These are phyloP conservation scores for Stephanodiscus minutulus DNA, from an alignment of 108 stramenopile species.

Conservation along the genomic window DNA sequence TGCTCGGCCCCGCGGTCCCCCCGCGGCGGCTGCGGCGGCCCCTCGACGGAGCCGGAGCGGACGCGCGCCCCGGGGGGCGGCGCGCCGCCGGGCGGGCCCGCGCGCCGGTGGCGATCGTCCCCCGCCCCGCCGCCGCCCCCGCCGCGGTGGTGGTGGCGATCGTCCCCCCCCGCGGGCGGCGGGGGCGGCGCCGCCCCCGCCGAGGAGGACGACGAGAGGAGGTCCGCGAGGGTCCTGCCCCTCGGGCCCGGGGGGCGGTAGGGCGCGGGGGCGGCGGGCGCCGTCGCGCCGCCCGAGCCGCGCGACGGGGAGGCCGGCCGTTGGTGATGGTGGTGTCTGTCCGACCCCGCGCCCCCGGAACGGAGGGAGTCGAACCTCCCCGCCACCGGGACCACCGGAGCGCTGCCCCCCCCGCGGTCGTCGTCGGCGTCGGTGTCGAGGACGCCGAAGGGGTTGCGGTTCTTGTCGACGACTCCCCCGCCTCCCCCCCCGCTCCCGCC, in stretches of 20 bases:
- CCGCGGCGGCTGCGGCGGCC: no score
- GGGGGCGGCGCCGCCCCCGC: neutral
- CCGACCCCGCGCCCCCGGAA: neutral
- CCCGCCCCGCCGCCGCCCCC: neutral
- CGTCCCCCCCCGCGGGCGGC: neutral
- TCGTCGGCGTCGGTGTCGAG: slow-evolving; percentile 30
- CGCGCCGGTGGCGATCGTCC: no score
- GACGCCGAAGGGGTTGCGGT: slow-evolving; percentile 41
- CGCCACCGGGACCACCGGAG: neutral
- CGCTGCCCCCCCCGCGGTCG: neutral
- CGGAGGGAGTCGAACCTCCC: slow-evolving; percentile 18
- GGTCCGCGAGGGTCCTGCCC: neutral
- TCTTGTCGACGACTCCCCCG: slow-evolving; percentile 15
- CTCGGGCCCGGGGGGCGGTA: neutral
- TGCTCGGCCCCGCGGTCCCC: no score
- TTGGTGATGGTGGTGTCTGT: no score
- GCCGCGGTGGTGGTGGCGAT: no score
- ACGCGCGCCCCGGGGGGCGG: slow-evolving; percentile 25
- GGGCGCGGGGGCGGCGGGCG: no score
- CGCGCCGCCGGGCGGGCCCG: neutral
- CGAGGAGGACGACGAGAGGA: neutral
- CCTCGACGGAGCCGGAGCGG: no score
- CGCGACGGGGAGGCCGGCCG: no score
- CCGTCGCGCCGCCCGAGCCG: no score
- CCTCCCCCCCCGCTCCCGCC: slow-evolving; percentile 13